phyloP scores from a whole-genome alignment of 495 filamentous ascomycete species.

The Terfezia claveryi region DNA sequence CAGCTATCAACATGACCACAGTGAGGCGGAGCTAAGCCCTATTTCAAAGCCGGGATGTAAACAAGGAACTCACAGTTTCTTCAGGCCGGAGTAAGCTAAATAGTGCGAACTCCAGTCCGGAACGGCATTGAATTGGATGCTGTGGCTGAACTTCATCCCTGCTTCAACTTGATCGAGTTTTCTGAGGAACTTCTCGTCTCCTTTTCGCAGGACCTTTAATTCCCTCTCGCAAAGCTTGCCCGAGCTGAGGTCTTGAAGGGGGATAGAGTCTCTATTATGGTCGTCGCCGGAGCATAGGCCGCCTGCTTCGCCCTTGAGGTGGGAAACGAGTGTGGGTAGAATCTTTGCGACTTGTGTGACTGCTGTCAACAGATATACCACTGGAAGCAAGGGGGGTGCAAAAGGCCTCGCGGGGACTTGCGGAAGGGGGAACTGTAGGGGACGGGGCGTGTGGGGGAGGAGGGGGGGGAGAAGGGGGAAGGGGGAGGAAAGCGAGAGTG shows the following conservation, averaged over 20 bases:
- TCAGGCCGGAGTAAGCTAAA: slow-evolving; percentile 92
- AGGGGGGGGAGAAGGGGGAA: no score
- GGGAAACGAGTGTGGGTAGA: not conserved
- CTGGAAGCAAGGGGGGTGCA: slow-evolving; percentile 9
- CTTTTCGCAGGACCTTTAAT: slow-evolving; percentile 7
- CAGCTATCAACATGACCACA: not conserved
- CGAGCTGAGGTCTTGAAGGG: not conserved
- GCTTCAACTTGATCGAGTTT: slow-evolving; percentile 36
- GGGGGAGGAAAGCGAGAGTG: no score
- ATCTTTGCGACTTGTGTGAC: slow-evolving; percentile 6
- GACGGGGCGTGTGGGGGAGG: no score
- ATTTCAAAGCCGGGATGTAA: not conserved
- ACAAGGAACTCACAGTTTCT: slow-evolving; percentile 67
- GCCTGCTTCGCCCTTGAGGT: not conserved
- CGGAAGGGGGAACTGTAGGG: no score
- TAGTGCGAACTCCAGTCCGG: slow-evolving; percentile 97
- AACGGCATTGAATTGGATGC: slow-evolving; percentile 97
- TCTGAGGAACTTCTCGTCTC: slow-evolving; percentile 21
- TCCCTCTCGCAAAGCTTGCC: not conserved
- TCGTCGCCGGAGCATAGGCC: not conserved
- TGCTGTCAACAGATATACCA: slow-evolving; percentile 11
- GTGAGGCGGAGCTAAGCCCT: not conserved
- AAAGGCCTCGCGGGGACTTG: not conserved
- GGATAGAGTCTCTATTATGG: not conserved
- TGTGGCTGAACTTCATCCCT: slow-evolving; percentile 99